A percentile compares a stretch with the other conserved stretches of the same genome.
These are phyloP conservation scores for Turritis glabra DNA, from an alignment of 345 rosid species.

Conservation along the genomic window DNA sequence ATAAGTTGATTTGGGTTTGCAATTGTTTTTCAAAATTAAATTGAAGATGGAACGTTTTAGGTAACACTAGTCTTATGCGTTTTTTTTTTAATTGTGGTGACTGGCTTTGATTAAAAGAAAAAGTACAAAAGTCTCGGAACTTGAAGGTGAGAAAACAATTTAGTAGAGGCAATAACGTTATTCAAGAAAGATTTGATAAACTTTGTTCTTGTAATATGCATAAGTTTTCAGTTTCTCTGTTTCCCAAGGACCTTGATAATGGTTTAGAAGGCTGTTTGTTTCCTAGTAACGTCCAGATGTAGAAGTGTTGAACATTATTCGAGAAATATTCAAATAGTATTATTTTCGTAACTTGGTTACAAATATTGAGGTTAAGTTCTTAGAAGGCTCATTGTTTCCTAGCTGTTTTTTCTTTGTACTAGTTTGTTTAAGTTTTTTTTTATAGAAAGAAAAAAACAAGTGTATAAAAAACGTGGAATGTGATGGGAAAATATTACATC, in stretches of 20 bases:
- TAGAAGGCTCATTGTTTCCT: background rate
- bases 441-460: background rate
- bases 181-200: constrained; percentile 17
- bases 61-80: background rate
- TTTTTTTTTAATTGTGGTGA: background rate
- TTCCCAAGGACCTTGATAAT: background rate
- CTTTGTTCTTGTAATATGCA: background rate
- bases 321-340: background rate
- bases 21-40: background rate
- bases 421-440: background rate
- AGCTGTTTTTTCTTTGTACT: background rate
- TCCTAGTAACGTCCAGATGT: background rate
- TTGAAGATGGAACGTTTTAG: constrained; percentile 2
- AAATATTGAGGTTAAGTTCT: background rate
- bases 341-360: background rate
- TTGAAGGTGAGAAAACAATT: background rate
- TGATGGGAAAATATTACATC: constrained; percentile 40
- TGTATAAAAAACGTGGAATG: constrained; percentile 31
- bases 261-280: background rate
- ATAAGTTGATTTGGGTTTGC: background rate
- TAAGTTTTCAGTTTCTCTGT: background rate
- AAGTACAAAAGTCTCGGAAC: background rate
- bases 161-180: background rate
- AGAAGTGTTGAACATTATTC: too few relatives aligned
- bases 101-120: background rate